phyloP scores from a whole-genome alignment of 805 yeast species.

The Candida xyloterini region DNA sequence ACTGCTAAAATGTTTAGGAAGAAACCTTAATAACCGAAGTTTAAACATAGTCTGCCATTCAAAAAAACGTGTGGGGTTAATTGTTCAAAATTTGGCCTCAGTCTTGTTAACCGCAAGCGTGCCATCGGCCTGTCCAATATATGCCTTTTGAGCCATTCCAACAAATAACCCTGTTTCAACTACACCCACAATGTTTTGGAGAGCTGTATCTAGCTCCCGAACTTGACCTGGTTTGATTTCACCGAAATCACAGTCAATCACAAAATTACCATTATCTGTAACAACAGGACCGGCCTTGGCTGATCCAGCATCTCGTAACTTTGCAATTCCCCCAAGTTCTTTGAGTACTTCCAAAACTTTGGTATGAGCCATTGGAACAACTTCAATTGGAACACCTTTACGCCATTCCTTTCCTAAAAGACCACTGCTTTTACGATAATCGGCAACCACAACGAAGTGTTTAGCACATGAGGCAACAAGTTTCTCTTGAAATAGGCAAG shows the following conservation, averaged over 20 bases:
- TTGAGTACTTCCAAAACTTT: conserved; percentile 65
- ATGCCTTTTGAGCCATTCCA: conserved; percentile 71
- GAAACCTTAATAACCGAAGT: conserved; percentile 1
- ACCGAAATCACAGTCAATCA: conserved; percentile 92
- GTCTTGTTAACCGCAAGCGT: conserved; percentile 17
- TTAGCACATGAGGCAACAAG: conserved; percentile 82
- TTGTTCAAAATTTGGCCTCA: conserved; percentile 1
- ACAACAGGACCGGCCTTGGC: conserved; percentile 97
- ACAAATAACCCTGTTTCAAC: conserved; percentile 94
- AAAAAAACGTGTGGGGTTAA: conserved; percentile 11
- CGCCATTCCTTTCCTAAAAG: conserved; percentile 76
- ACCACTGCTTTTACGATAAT: conserved; percentile 76
- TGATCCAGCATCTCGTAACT: conserved; percentile 76
- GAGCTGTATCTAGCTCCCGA: conserved; percentile 49
- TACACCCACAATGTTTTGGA: conserved; percentile 82
- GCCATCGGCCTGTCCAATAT: conserved; percentile 86
- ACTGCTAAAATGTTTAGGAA: conserved; percentile 4
- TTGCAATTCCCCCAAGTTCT: conserved; percentile 60
- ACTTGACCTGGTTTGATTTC: conserved; percentile 51
- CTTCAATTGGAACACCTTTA: conserved; percentile 92
- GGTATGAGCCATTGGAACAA: conserved; percentile 81
- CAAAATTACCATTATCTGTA: conserved; percentile 92
- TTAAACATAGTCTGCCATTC: conserved; percentile 11
- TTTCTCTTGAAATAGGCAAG: conserved; percentile 94
- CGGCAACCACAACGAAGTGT: conserved; percentile 87